Percentiles rank a stretch among this genome's conserved stretches.
Evolutionary conservation across 495 filamentous ascomycete species (phyloP).

Genomic region (Bathelium albidoporum): DNA sequence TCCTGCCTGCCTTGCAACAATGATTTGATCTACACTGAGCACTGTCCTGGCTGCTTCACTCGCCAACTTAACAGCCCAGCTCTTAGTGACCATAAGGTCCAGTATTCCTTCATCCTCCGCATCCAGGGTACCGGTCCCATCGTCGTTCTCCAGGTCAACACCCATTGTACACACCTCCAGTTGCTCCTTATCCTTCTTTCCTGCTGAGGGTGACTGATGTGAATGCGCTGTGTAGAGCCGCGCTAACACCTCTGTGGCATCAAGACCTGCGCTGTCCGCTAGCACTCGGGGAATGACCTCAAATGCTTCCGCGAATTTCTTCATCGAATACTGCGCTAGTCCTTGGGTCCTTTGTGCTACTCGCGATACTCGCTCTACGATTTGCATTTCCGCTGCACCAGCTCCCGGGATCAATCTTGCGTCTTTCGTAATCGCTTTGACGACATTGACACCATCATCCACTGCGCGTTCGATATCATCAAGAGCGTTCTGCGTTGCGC

Average conservation of each 20-base stretch:
- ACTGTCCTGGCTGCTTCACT: conserved; percentile 92
- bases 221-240: conserved; percentile 81
- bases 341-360: conserved; percentile 87
- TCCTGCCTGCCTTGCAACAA: conserved; percentile 93
- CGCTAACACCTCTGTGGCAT: conserved; percentile 89
- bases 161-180: conserved; percentile 78
- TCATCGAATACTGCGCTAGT: conserved; percentile 86
- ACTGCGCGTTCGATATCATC: conserved; percentile 96
- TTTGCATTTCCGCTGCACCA: conserved; percentile 90
- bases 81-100: conserved; percentile 82
- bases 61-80: conserved; percentile 91
- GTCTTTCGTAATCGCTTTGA: conserved; percentile 96
- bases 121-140: conserved; percentile 72
- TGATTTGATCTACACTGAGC: conserved; percentile 96
- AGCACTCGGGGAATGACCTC: conserved; percentile 91
- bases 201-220: not conserved
- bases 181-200: conserved; percentile 36
- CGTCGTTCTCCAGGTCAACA: conserved; percentile 84
- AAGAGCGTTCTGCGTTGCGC: conserved; percentile 94
- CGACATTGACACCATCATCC: conserved; percentile 96
- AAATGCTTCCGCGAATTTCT: conserved; percentile 95
- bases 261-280: conserved; percentile 87
- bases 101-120: conserved; percentile 83
- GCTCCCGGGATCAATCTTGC: conserved; percentile 85
- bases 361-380: conserved; percentile 80